Evolutionary conservation across 306 rosid genomes (phyloP), one percentile per base, ranked within the genome.

Genomic region (Quercus mongolica): DNA sequence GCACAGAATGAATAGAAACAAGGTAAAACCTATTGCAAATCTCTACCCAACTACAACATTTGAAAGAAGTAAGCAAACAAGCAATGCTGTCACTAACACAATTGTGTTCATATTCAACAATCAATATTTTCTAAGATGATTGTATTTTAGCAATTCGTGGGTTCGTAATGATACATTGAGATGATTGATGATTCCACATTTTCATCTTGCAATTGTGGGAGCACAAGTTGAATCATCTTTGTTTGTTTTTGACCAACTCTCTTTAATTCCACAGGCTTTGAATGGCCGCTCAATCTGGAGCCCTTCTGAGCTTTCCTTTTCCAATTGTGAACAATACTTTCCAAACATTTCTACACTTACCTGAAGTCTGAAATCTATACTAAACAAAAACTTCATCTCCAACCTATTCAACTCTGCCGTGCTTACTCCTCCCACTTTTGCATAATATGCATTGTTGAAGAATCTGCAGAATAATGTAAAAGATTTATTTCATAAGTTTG

Each of bases 381-480:
- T 82, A 59, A 92, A 95, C 83, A 95, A 86, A 78, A 95, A 91
- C 80, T 84, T 90, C 90, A 91, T 89, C 86, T 95, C 99, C 93
- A 95, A 71, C 80, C 87, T 89, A 91, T 95, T 95, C 74, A 95
- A 73, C 84, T 95, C 99, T 4, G 65, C 78, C 0, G 96, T 95
- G 90, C 90, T 90, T 62, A 95, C 87, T 79, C 98, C 99, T 69
- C 99, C 99, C 55, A 93, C 99, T 88, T 79, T 95, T 25, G 99
- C 99, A 78, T 93, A 95, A 87, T 95, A 95, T 14, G 98, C 98
- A 79, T 93, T 95, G 88, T 93, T 91, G 82, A 86, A 95, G 88
- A 93, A 91, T 75, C 99, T 95, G 92, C 86, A 85, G 75, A 81
- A 84, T 81, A 74, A 80, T 19, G 58, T 44, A 74, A 13, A 73